Conservation (phyloP, 2,329 filamentous ascomycete genomes). For the Sporothrix globosa region DNA sequence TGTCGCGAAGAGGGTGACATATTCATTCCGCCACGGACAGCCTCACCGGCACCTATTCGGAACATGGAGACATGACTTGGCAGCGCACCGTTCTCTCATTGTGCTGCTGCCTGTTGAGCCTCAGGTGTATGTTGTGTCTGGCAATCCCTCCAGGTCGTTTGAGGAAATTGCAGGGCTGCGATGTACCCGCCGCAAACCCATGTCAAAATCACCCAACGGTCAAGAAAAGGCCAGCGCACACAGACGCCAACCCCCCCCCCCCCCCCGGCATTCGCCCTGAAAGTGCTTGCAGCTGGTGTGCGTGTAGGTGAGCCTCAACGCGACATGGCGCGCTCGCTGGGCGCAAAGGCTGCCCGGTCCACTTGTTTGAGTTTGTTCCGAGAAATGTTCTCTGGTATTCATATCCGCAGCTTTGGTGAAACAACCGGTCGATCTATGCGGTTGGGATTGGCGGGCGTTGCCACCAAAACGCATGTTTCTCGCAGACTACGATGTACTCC, state of each 20-base stretch:
- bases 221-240: not conserved
- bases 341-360: not conserved
- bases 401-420: not conserved
- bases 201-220: slow-evolving; percentile 2
- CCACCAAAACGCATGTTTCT: not conserved
- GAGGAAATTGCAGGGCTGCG: slow-evolving; percentile 22
- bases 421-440: slow-evolving; percentile 14
- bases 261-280: slow-evolving; percentile 16
- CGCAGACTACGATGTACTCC: not conserved
- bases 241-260: not conserved
- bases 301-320: slow-evolving; percentile 6
- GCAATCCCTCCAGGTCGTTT: not conserved
- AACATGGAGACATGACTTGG: too few species aligned
- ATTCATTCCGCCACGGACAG: not conserved
- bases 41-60: too few species aligned
- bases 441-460: not conserved
- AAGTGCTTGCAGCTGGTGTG: slow-evolving; percentile 8
- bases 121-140: not conserved
- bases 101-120: not conserved
- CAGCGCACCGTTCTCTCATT: not conserved
- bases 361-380: slow-evolving; percentile 9
- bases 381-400: slow-evolving; percentile 20
- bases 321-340: not conserved
- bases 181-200: slow-evolving; percentile 14
- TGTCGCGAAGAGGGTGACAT: not conserved